These are phyloP conservation scores for Hymenoscyphus fraxineus DNA, from an alignment of 2,329 filamentous ascomycete genomes.

Conservation along the genomic window DNA sequence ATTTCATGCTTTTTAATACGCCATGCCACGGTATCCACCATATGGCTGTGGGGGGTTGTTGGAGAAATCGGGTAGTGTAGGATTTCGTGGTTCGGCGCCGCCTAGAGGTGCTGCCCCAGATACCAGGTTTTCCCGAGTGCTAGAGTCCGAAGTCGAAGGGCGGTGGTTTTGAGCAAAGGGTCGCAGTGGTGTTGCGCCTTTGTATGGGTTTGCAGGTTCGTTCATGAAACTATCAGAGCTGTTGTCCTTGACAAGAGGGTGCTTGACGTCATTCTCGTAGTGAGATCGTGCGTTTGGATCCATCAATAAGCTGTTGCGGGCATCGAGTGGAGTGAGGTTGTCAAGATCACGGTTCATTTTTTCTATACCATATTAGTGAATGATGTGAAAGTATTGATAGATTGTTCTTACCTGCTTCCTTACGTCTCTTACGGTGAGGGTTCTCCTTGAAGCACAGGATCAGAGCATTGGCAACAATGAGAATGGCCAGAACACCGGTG, in stretches of 20 bases:
- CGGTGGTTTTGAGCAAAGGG: constrained; percentile 20
- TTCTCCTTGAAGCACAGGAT: constrained; percentile 81
- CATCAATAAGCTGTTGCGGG: constrained; percentile 74
- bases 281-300: constrained; percentile 23
- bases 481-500: constrained; percentile 76
- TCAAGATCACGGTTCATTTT: constrained; percentile 75
- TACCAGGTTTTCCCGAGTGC: constrained; percentile 27
- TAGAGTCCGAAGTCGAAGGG: constrained; percentile 11
- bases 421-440: constrained; percentile 81
- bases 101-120: constrained; percentile 27
- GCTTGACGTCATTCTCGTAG: constrained; percentile 26
- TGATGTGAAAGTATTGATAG: constrained; percentile 14
- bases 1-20: constrained; percentile 22
- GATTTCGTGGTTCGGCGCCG: constrained; percentile 22
- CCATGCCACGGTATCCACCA: constrained; percentile 28
- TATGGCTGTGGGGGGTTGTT: constrained; percentile 7
- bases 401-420: constrained; percentile 75
- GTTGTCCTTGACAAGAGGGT: constrained; percentile 19
- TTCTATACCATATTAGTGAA: constrained; percentile 46
- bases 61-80: constrained; percentile 21
- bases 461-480: constrained; percentile 86
- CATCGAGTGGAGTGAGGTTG: constrained; percentile 79
- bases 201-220: constrained; percentile 32
- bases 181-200: constrained; percentile 24
- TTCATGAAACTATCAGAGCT: constrained; percentile 28